A percentile compares a stretch with the other conserved stretches of the same genome.
These are phyloP conservation scores for Aspergillus versicolor DNA, from an alignment of 2,329 filamentous ascomycete genomes.

Conservation along the genomic window DNA sequence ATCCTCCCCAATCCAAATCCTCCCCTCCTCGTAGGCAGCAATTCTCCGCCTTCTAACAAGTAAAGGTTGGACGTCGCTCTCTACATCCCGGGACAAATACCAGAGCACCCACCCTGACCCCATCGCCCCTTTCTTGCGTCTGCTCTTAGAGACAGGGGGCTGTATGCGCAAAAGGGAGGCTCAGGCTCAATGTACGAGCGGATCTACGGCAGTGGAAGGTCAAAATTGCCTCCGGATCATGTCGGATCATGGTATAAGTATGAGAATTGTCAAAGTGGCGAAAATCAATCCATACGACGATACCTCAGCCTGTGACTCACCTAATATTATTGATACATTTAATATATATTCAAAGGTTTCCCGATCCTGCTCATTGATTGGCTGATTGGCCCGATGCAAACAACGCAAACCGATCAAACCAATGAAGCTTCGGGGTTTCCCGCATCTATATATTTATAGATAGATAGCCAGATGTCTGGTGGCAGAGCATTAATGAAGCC, in stretches of 20 bases:
- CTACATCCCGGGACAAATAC: no score
- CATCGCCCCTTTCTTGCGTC: slow-evolving; percentile 41
- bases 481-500: not conserved
- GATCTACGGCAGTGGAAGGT: slow-evolving; percentile 61
- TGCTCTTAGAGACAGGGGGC: slow-evolving; percentile 44
- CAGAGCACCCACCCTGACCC: no score
- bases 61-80: no score
- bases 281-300: no score
- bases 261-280: slow-evolving; percentile 48
- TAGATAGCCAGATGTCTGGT: no score
- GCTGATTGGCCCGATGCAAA: not conserved
- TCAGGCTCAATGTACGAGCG: slow-evolving; percentile 58
- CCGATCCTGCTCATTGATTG: no score
- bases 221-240: slow-evolving; percentile 52
- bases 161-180: slow-evolving; percentile 34
- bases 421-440: not conserved
- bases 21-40: no score
- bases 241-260: slow-evolving; percentile 61
- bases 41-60: no score
- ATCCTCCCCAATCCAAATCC: no score
- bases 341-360: no score
- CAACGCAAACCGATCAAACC: not conserved
- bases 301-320: no score
- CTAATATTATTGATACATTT: no score
- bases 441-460: not conserved